Percentiles rank a stretch among this genome's conserved stretches.
Evolutionary conservation across 2,329 filamentous ascomycete species (phyloP).

Genomic region (Sclerotinia borealis): DNA sequence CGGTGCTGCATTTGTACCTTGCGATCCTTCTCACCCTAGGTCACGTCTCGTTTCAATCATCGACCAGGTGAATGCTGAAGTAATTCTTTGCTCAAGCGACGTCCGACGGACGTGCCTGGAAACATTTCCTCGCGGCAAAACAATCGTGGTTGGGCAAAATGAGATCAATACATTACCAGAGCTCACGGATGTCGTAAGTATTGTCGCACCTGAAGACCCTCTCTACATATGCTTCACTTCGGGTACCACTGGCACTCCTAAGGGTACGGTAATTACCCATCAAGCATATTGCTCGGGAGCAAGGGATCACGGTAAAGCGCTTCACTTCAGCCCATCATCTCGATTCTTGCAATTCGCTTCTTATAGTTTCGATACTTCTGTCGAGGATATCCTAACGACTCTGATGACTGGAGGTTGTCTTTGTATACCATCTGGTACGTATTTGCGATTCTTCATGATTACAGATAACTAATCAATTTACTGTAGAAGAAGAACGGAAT

Average conservation of each 20-base stretch:
- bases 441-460: neutral
- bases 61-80: neutral
- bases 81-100: constrained; percentile 13
- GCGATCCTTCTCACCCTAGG: constrained; percentile 29
- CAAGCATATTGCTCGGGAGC: constrained; percentile 5
- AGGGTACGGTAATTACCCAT: constrained; percentile 26
- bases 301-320: constrained; percentile 27
- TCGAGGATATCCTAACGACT: constrained; percentile 20
- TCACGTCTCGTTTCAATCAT: constrained; percentile 21
- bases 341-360: constrained; percentile 20
- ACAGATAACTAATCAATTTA: neutral
- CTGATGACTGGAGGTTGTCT: constrained; percentile 19
- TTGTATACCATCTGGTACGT: constrained; percentile 19
- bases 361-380: constrained; percentile 21
- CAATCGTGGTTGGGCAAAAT: neutral
- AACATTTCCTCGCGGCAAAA: neutral
- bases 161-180: neutral
- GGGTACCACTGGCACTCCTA: constrained; percentile 39
- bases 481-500: constrained; percentile 19
- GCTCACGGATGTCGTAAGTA: neutral
- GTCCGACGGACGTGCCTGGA: neutral
- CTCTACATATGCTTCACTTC: constrained; percentile 42
- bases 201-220: constrained; percentile 4
- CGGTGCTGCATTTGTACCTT: constrained; percentile 30
- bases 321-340: constrained; percentile 22